These are phyloP conservation scores for Rhodotorula taiwanensis DNA, from an alignment of 768 basidiomycete species.

Conservation along the genomic window DNA sequence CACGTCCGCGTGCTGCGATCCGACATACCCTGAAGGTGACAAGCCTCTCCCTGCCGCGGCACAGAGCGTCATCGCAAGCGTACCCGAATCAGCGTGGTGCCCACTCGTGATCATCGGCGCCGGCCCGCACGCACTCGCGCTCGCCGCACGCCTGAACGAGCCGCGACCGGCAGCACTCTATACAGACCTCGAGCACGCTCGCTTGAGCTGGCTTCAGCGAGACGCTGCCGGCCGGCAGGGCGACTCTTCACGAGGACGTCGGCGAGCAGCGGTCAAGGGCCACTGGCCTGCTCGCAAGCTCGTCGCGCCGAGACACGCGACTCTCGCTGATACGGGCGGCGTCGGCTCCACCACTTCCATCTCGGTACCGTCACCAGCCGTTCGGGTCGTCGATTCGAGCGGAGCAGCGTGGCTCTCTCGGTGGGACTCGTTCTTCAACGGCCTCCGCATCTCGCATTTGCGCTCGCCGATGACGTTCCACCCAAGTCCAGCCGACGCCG, in stretches of 20 bases:
- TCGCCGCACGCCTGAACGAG: conserved; percentile 37
- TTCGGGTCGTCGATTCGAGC: conserved; percentile 34
- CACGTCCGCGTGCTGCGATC: conserved; percentile 8
- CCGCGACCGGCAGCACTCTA: conserved; percentile 38
- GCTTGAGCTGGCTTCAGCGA: conserved; percentile 38
- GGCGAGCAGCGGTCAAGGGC: conserved; percentile 25
- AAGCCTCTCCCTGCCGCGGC: no score
- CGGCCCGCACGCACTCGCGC: conserved; percentile 40
- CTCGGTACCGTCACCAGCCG: not conserved
- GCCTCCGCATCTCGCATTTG: conserved; percentile 35
- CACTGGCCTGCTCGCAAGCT: conserved; percentile 16
- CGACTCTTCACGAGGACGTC: not conserved
- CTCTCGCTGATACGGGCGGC: not conserved
- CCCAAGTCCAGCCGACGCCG: conserved; percentile 36
- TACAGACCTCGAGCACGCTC: conserved; percentile 41
- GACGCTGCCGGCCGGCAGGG: not conserved
- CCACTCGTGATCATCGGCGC: conserved; percentile 39
- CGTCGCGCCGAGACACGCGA: conserved; percentile 5
- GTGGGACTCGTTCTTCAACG: conserved; percentile 36
- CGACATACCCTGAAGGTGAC: not conserved
- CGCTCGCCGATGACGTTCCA: conserved; percentile 42
- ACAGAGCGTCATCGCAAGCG: not conserved
- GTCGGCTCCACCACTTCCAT: not conserved
- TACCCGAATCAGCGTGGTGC: conserved; percentile 6
- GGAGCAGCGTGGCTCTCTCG: conserved; percentile 15